Conservation (phyloP, 805 yeast species). For the Spathaspora arborariae region DNA sequence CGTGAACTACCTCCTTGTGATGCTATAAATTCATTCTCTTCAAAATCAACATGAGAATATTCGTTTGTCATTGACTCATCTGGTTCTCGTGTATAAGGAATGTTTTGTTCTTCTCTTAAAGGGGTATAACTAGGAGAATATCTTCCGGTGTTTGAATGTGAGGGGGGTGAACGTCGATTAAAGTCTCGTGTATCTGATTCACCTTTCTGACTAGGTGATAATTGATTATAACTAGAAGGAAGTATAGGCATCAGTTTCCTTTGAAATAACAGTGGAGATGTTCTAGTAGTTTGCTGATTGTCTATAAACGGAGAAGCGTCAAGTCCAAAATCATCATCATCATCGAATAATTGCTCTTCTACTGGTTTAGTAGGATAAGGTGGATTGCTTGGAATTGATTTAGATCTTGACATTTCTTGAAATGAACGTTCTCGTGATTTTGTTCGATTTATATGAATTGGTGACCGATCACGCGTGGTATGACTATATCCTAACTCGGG, state of each 20-base stretch:
- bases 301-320: not conserved
- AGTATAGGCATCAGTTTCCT: slow-evolving; percentile 3
- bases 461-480: slow-evolving; percentile 1
- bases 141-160: not conserved
- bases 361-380: slow-evolving; percentile 8
- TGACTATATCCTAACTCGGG: not conserved
- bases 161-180: not conserved
- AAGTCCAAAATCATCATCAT: slow-evolving; percentile 5
- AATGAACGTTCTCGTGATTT: slow-evolving; percentile 4
- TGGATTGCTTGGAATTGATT: slow-evolving; percentile 4
- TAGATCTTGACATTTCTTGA: slow-evolving; percentile 9
- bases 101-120: not conserved
- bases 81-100: too few relatives aligned
- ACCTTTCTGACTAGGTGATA: not conserved
- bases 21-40: slow-evolving; percentile 1
- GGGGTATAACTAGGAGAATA: not conserved
- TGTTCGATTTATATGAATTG: slow-evolving; percentile 8
- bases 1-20: slow-evolving; percentile 4
- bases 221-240: not conserved
- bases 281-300: not conserved
- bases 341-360: slow-evolving; percentile 6
- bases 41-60: not conserved
- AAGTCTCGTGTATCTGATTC: not conserved
- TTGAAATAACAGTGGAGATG: slow-evolving; percentile 3
- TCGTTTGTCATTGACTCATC: not conserved